These are phyloP conservation scores for Colletotrichum noveboracense DNA, from an alignment of 2,329 filamentous ascomycete genomes.

Conservation along the genomic window DNA sequence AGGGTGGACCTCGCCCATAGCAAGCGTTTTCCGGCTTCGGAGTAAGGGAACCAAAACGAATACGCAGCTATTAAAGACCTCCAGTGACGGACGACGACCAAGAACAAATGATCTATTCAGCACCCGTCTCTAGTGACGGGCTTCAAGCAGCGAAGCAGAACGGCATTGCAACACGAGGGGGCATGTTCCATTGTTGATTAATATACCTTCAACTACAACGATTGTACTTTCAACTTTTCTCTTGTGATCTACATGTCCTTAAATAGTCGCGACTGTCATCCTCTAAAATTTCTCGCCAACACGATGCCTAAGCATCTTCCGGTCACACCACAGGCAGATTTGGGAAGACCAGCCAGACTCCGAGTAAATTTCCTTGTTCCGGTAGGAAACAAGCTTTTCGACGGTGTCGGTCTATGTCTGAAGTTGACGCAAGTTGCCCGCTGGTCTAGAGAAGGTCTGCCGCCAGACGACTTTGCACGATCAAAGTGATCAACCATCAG, in stretches of 20 bases:
- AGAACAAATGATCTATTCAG: background rate
- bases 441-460: background rate
- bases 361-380: background rate
- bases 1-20: background rate
- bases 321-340: accelerated
- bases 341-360: background rate
- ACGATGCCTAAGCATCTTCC: accelerated
- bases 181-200: background rate
- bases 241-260: background rate
- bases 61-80: background rate
- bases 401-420: background rate
- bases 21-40: background rate
- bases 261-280: background rate
- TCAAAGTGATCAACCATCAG: background rate
- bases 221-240: background rate
- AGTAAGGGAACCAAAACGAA: background rate
- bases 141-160: background rate
- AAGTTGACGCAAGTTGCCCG: background rate
- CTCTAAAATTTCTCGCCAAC: background rate
- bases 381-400: background rate
- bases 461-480: background rate
- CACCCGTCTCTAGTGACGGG: background rate
- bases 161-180: background rate
- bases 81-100: background rate
- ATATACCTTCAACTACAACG: no score